Percentiles rank a stretch among this genome's conserved stretches.
These are phyloP conservation scores for Coemansia sp. DNA, from an alignment of 192 early-diverging fungal species.

Conservation along the genomic window DNA sequence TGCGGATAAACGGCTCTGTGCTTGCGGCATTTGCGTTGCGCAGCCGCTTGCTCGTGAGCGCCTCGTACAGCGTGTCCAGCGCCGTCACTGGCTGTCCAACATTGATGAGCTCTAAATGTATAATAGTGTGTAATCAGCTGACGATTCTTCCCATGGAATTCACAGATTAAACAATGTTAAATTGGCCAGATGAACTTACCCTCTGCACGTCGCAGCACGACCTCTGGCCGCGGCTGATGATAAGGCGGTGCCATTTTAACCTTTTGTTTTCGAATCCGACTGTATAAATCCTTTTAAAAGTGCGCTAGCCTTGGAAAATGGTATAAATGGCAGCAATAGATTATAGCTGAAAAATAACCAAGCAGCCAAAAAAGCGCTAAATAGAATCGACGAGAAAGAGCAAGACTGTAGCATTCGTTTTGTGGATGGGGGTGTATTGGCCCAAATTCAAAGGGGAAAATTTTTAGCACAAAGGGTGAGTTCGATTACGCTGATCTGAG, in stretches of 20 bases:
- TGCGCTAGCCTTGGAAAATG: no score
- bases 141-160: not conserved
- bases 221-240: constrained; percentile 64
- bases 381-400: not conserved
- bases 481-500: no score
- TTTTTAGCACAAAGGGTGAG: no score
- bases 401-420: constrained; percentile 3
- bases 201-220: constrained; percentile 85
- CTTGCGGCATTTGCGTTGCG: constrained; percentile 73
- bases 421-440: constrained; percentile 13
- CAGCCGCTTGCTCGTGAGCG: constrained; percentile 87
- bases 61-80: constrained; percentile 85
- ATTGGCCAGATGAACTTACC: constrained; percentile 51
- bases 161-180: not conserved
- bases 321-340: no score
- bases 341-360: no score
- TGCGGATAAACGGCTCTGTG: constrained; percentile 92
- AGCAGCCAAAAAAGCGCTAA: no score
- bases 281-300: no score
- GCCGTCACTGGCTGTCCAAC: constrained; percentile 84
- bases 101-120: constrained; percentile 59
- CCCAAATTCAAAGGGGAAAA: no score
- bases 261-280: not conserved
- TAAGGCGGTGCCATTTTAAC: not conserved
- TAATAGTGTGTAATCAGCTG: constrained; percentile 55